Evolutionary conservation across 192 early-diverging fungal species (phyloP).

Genomic region (Phycomyces blakesleeanus): DNA sequence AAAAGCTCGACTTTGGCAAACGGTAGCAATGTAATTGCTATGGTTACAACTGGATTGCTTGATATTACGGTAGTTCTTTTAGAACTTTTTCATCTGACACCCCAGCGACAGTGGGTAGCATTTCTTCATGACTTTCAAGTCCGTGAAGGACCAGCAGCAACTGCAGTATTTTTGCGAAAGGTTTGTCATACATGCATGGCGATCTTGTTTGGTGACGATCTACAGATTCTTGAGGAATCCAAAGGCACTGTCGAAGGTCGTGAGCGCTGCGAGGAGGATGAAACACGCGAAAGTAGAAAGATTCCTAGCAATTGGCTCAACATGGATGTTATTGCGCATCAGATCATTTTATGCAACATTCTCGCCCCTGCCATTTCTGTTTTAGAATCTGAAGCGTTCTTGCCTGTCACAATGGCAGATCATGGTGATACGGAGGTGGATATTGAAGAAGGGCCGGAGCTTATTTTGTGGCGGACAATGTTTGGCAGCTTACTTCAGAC

Average conservation of each 20-base stretch:
- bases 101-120: conserved; percentile 17
- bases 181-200: conserved; percentile 24
- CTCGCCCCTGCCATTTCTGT: conserved; percentile 20
- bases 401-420: conserved; percentile 1
- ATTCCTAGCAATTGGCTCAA: conserved; percentile 38
- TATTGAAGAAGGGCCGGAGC: neutral
- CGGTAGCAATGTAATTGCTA: conserved; percentile 13
- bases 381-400: conserved; percentile 20
- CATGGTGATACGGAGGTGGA: conserved; percentile 9
- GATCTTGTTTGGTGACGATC: conserved; percentile 30
- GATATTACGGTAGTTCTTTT: conserved; percentile 33
- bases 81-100: conserved; percentile 32
- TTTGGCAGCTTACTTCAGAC: conserved; percentile 42
- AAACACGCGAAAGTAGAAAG: neutral
- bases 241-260: neutral
- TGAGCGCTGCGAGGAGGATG: conserved; percentile 5
- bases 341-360: conserved; percentile 32
- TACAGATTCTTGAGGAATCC: conserved; percentile 1
- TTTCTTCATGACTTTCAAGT: conserved; percentile 12
- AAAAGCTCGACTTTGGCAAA: neutral
- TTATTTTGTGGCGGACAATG: conserved; percentile 25
- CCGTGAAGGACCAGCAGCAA: conserved; percentile 13
- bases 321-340: conserved; percentile 36
- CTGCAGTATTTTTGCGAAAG: conserved; percentile 20
- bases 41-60: conserved; percentile 30